Evolutionary conservation across 2,329 filamentous ascomycete species (phyloP).

Genomic region (Exutisphaerella laricina): DNA sequence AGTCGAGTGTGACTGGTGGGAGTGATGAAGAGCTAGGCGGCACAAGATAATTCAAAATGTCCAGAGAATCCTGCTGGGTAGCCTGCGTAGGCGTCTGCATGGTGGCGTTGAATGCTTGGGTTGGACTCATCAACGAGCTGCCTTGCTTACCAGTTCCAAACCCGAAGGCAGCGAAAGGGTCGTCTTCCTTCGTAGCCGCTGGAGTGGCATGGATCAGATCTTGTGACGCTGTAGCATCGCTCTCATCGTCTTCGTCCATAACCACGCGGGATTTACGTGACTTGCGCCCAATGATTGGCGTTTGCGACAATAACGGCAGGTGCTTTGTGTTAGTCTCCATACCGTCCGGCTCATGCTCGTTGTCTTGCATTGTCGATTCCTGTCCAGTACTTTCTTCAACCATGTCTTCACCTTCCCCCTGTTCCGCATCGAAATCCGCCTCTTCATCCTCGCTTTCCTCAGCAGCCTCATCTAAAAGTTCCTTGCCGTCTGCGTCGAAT

Average conservation of each 20-base stretch:
- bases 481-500: conserved; percentile 7
- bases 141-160: conserved; percentile 23
- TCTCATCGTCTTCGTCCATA: conserved; percentile 34
- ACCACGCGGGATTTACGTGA: conserved; percentile 31
- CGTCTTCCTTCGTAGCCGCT: conserved; percentile 19
- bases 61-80: conserved; percentile 41
- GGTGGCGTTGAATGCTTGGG: conserved; percentile 34
- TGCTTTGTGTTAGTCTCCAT: conserved; percentile 18
- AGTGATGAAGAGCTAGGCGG: conserved; percentile 28
- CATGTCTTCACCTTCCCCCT: conserved; percentile 27
- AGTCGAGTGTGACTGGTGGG: conserved; percentile 19
- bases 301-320: conserved; percentile 6
- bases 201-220: background rate
- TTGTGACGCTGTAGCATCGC: conserved; percentile 19
- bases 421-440: conserved; percentile 31
- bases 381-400: conserved; percentile 19
- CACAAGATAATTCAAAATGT: conserved; percentile 31
- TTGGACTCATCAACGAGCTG: conserved; percentile 30
- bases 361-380: conserved; percentile 15
- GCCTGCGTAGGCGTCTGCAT: conserved; percentile 34
- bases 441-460: conserved; percentile 32
- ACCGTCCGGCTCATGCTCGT: conserved; percentile 32
- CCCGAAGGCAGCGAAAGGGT: conserved; percentile 32
- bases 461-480: conserved; percentile 16
- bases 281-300: conserved; percentile 18